Evolutionary conservation across 2,329 filamentous ascomycete genomes (phyloP).

Genomic region (Sclerotinia sclerotiorum): DNA sequence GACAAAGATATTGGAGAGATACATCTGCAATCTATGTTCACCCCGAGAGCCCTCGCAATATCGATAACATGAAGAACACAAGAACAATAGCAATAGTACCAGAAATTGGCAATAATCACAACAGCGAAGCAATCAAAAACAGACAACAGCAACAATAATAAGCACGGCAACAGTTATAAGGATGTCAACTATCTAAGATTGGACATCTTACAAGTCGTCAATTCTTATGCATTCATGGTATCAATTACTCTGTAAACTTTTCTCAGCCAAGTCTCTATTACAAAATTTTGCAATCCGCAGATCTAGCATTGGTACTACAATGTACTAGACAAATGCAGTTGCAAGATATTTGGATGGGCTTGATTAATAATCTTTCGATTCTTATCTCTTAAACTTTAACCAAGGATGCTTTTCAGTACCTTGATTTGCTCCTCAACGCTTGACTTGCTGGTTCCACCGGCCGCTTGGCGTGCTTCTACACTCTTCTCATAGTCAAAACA

Average conservation of each 20-base stretch:
- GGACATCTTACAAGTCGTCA: background rate
- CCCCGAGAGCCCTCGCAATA: background rate
- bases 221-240: conserved; percentile 5
- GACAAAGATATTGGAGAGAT: background rate
- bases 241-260: conserved; percentile 4
- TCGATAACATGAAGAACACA: background rate
- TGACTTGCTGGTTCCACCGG: conserved; percentile 74
- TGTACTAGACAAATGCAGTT: background rate
- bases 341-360: background rate
- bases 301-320: conserved; percentile 7
- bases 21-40: background rate
- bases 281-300: background rate
- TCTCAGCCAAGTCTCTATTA: background rate
- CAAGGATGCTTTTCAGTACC: conserved; percentile 44
- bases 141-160: background rate
- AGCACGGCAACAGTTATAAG: background rate
- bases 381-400: background rate
- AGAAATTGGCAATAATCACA: background rate
- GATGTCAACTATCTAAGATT: background rate
- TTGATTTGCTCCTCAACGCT: conserved; percentile 65
- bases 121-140: background rate
- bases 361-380: background rate
- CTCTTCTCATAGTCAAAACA: conserved; percentile 80
- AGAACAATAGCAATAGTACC: background rate
- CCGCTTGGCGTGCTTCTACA: conserved; percentile 75